Evolutionary conservation across 306 rosid genomes (phyloP), one percentile per base, ranked within the genome.

Genomic region (Canavalia ensiformis): DNA sequence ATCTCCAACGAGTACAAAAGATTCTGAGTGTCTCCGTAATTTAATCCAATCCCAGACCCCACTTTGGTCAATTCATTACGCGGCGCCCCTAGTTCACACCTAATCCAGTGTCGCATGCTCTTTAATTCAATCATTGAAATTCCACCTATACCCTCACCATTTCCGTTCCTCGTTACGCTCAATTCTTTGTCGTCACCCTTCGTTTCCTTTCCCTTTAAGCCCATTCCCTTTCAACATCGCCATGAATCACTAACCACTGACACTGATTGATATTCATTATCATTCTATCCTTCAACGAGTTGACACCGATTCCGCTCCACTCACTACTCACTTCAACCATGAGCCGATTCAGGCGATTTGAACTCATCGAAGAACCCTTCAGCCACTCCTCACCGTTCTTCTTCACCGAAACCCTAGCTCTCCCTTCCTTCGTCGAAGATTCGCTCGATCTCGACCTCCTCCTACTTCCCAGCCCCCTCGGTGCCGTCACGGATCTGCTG

Each of bases 371-470:
- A 59, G 90, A 92, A 39, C 85, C 89, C 11, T 44, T 72, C 52
- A 31, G 41, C 82, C 2, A 57, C 56, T 57, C 67, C 9, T 58
- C 67, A 0, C 72, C 88, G 1, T 64, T 72, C 25, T 18, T 18
- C 60, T 31, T 88, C 86, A 66, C 42, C 6, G 90, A 93, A 45
- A 9, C 86, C 79, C 81, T 78, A 37, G 37, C 88, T 30, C 76
- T 91, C 76, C 90, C 95, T 7, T 83, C 97, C 9, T 84, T 91
- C 44, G 0, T 87, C 33, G 83, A 91, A n/a, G 88, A 91, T n/a
- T 80, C 81, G 6, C 66, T 81, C 59, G 88, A 84, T 10, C 74
- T 58, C 68, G 89, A 76, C 51, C 54, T 89, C 1, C 39, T 86
- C 29, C 83, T 77, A 2, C 47, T 63, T 11, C 85, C 88, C 0